A percentile compares a stretch with the other conserved stretches of the same genome.
phyloP scores from a whole-genome alignment of 768 basidiomycete genomes.

The Lentinula aciculospora region DNA sequence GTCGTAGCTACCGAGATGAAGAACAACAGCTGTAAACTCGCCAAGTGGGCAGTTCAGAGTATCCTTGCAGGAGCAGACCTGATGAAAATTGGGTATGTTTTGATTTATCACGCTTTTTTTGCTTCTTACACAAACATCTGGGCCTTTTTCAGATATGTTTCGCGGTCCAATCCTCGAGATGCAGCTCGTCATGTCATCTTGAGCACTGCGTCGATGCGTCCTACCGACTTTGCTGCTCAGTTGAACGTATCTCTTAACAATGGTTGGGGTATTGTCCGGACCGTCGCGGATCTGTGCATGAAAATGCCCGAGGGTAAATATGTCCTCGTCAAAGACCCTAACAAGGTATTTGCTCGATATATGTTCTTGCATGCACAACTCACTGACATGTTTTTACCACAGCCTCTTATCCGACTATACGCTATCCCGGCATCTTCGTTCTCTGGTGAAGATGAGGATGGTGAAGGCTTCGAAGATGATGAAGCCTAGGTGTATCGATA shows the following conservation, averaged over 20 bases:
- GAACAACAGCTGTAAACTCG: conserved; percentile 97
- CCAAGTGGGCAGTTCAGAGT: conserved; percentile 96
- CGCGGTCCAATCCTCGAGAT: conserved; percentile 89
- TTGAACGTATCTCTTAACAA: conserved; percentile 93
- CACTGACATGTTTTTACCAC: conserved; percentile 14
- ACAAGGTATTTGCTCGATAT: conserved; percentile 56
- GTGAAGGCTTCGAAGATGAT: conserved; percentile 30
- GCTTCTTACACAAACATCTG: neutral
- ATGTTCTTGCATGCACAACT: neutral
- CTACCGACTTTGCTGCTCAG: conserved; percentile 89
- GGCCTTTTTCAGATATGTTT: conserved; percentile 80
- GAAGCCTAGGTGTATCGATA: neutral
- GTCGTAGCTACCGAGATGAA: conserved; percentile 99
- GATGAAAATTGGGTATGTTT: conserved; percentile 91
- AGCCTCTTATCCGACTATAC: conserved; percentile 95
- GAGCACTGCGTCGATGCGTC: conserved; percentile 91
- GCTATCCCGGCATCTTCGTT: conserved; percentile 87
- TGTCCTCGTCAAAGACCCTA: conserved; percentile 95
- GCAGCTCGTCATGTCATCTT: conserved; percentile 94
- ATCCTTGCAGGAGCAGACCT: conserved; percentile 91
- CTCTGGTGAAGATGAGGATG: conserved; percentile 74
- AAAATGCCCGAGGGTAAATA: conserved; percentile 99
- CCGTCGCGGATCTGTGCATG: conserved; percentile 90
- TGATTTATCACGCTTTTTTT: neutral
- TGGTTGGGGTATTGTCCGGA: conserved; percentile 98